Percentiles rank a stretch among this genome's conserved stretches.
These are phyloP conservation scores for Purpureocillium lavendulum DNA, from an alignment of 2,329 filamentous ascomycete species.

Conservation along the genomic window DNA sequence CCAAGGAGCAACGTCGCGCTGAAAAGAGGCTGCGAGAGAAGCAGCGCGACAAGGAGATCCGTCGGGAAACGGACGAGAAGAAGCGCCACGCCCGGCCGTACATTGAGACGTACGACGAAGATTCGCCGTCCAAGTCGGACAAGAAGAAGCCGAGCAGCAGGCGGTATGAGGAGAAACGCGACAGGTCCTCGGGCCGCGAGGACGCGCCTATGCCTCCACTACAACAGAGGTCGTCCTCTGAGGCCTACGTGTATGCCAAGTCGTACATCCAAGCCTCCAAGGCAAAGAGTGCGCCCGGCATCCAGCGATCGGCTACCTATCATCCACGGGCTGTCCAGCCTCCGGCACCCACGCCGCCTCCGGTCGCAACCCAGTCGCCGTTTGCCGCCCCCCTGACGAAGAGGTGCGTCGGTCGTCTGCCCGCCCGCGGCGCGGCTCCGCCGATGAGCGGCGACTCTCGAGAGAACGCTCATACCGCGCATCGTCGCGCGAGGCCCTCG, in stretches of 20 bases:
- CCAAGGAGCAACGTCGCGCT: conserved; percentile 21
- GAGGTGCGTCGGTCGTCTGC: conserved; percentile 23
- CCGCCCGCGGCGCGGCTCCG: conserved; percentile 23
- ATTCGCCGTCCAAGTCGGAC: conserved; percentile 18
- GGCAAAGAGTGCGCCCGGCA: conserved; percentile 12
- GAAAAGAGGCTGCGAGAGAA: conserved; percentile 27
- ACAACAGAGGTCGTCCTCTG: conserved; percentile 12
- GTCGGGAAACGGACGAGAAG: conserved; percentile 28
- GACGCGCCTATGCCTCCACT: conserved; percentile 16
- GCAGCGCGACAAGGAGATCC: conserved; percentile 28
- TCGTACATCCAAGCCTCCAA: conserved; percentile 24
- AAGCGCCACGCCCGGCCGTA: conserved; percentile 24
- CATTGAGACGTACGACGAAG: conserved; percentile 25
- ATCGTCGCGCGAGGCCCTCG: conserved; percentile 21
- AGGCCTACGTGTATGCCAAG: conserved; percentile 12
- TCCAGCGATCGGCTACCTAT: conserved; percentile 14
- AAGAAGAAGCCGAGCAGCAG: conserved; percentile 31
- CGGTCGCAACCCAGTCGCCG: conserved; percentile 15
- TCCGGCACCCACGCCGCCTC: conserved; percentile 27
- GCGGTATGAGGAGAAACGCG: conserved; percentile 28
- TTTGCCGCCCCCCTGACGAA: conserved; percentile 20
- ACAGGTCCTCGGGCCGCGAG: conserved; percentile 24
- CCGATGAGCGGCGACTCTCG: conserved; percentile 12
- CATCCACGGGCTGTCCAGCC: conserved; percentile 12
- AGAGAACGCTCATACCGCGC: conserved; percentile 21